Evolutionary conservation across 768 basidiomycete genomes (phyloP).

Genomic region (Fibroporia radiculosa): DNA sequence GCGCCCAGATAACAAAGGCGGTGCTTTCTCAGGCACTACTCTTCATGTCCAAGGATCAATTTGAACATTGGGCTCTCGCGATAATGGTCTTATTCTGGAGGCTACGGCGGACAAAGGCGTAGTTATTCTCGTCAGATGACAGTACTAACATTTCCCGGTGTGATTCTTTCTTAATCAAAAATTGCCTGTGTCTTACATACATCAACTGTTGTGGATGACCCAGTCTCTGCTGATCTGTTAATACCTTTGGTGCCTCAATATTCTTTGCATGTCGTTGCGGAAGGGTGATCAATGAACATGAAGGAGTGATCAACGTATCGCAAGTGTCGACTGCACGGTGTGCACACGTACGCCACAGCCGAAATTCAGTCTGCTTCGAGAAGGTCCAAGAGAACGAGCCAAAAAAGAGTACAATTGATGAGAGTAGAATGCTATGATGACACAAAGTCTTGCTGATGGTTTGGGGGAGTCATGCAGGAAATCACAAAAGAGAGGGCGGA

Average conservation of each 20-base stretch:
- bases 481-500: no score
- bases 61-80: conserved; percentile 79
- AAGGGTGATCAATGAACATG: background rate
- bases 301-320: conserved; percentile 43
- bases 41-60: conserved; percentile 97
- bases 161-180: background rate
- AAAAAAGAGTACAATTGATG: no score
- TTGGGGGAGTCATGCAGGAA: no score
- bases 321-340: conserved; percentile 62
- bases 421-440: no score
- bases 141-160: no score
- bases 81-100: conserved; percentile 47
- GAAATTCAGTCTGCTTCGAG: conserved; percentile 51
- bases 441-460: no score
- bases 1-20: conserved; percentile 93
- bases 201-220: background rate
- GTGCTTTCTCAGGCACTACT: conserved; percentile 91
- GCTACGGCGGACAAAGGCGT: conserved; percentile 9
- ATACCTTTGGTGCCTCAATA: no score
- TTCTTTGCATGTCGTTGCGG: background rate
- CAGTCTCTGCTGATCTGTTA: no score
- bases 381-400: no score
- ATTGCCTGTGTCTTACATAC: background rate
- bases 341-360: conserved; percentile 33
- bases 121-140: background rate